Conservation (phyloP, 148 eudicot genomes). For the Gaultheria prostrata region DNA sequence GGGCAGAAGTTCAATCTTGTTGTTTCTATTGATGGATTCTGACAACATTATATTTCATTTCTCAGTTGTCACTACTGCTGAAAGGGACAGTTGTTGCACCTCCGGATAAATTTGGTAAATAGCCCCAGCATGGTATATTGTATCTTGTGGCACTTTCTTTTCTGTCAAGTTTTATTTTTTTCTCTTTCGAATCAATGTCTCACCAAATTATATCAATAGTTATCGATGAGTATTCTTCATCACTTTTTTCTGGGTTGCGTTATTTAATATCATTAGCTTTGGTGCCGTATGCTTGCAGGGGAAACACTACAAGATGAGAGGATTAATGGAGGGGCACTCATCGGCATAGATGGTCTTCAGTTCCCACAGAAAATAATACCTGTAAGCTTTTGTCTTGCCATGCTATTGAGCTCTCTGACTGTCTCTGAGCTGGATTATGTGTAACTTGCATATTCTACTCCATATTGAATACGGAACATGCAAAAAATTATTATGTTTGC, state of each 20-base stretch:
- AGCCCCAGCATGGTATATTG: neutral
- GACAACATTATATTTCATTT: conserved; percentile 14
- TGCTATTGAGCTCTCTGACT: neutral
- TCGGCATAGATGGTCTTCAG: conserved; percentile 82
- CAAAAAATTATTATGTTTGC: neutral
- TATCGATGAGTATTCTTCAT: neutral
- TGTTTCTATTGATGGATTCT: conserved; percentile 6
- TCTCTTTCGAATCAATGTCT: neutral
- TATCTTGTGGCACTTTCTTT: neutral
- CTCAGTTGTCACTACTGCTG: conserved; percentile 79
- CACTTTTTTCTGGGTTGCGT: neutral
- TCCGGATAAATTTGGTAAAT: conserved; percentile 94
- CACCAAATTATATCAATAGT: neutral
- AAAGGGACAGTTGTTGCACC: conserved; percentile 97
- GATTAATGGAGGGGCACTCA: conserved; percentile 89
- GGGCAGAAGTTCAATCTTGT: conserved; percentile 3
- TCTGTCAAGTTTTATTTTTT: neutral
- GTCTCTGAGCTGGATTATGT: neutral
- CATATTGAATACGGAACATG: neutral
- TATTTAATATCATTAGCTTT: conserved; percentile 1
- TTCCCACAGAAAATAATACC: conserved; percentile 92
- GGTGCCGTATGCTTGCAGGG: conserved; percentile 43
- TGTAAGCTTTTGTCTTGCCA: conserved; percentile 39
- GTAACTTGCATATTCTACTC: neutral
- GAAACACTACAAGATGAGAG: conserved; percentile 98